A percentile compares a stretch with the other conserved stretches of the same genome.
Evolutionary conservation across 75 land plant genomes (phyloP).

Genomic region (Pinus tabuliformis): DNA sequence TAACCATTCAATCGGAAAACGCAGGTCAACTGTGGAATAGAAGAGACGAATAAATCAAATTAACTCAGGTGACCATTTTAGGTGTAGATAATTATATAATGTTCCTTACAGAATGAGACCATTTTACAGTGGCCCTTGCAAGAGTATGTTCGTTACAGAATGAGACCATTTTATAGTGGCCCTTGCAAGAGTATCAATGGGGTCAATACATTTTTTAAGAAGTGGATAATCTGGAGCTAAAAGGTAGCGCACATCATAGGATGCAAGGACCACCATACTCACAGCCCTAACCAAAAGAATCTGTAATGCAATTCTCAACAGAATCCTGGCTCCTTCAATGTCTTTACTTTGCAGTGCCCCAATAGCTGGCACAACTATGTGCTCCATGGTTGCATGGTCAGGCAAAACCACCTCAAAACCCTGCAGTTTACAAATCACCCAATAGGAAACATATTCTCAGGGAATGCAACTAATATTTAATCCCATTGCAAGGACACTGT

Average conservation of each 20-base stretch:
- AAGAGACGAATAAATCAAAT: no score
- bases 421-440: constrained; percentile 23
- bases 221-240: constrained; percentile 61
- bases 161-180: constrained; percentile 46
- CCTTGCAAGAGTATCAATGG: constrained; percentile 49
- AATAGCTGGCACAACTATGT: constrained; percentile 54
- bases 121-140: constrained; percentile 42
- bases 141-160: constrained; percentile 27
- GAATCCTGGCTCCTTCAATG: constrained; percentile 60
- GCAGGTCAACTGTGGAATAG: no score
- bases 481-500: no score
- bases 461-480: no score
- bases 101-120: constrained; percentile 21
- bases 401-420: constrained; percentile 73
- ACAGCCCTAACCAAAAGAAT: constrained; percentile 69
- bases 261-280: constrained; percentile 50
- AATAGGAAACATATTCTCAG: neutral
- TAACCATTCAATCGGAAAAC: no score
- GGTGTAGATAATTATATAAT: no score
- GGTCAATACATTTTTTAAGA: constrained; percentile 56
- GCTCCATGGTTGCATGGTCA: constrained; percentile 75
- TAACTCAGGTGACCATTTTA: no score
- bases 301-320: constrained; percentile 63
- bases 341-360: constrained; percentile 50
- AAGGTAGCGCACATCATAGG: constrained; percentile 42